phyloP scores from a whole-genome alignment of 768 basidiomycete species.

The Neoboletus magnificus region DNA sequence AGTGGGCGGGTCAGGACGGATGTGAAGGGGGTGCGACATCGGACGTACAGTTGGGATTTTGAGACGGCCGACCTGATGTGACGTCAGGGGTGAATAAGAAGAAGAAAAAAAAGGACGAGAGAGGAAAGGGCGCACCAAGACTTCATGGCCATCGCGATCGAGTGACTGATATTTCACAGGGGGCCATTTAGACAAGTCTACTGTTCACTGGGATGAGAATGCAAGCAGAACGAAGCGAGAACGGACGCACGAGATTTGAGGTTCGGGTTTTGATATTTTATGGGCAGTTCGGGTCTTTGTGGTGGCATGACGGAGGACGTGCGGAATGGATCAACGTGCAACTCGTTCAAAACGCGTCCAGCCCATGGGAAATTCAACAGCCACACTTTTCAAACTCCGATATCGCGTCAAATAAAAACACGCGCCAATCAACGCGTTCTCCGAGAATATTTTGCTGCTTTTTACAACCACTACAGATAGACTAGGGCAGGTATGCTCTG shows the following conservation, averaged over 20 bases:
- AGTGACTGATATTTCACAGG: conserved; percentile 91
- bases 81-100: conserved; percentile 18
- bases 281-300: conserved; percentile 51
- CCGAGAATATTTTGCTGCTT: no score
- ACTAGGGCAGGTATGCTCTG: no score
- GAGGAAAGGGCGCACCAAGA: conserved; percentile 55
- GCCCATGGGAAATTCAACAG: conserved; percentile 31
- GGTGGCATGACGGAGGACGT: conserved; percentile 26
- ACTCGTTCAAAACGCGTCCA: conserved; percentile 35
- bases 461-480: no score
- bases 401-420: conserved; percentile 17
- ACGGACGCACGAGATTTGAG: conserved; percentile 41
- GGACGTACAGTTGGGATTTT: conserved; percentile 82
- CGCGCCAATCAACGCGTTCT: neutral
- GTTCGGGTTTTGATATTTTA: conserved; percentile 48
- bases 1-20: conserved; percentile 16
- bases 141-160: conserved; percentile 81
- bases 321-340: conserved; percentile 16
- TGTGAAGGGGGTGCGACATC: neutral
- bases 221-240: neutral
- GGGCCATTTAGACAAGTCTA: conserved; percentile 48
- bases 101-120: neutral
- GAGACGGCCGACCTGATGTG: conserved; percentile 73
- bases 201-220: conserved; percentile 18
- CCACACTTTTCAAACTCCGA: conserved; percentile 31